Evolutionary conservation across 306 rosid species (phyloP).

Genomic region (Betula pendula): DNA sequence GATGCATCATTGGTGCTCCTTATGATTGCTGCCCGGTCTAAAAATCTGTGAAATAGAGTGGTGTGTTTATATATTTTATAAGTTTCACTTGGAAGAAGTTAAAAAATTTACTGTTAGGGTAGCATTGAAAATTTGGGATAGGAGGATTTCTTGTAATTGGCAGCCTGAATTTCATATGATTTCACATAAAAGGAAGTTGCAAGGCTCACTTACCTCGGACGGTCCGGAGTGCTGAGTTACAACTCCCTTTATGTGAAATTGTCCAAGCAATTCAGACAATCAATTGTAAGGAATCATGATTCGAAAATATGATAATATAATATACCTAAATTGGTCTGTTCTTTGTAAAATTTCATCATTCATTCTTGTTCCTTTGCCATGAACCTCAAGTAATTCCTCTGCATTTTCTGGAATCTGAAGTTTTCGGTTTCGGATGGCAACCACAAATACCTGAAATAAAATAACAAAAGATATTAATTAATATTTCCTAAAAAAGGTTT

Average conservation of each 20-base stretch:
- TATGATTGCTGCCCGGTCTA: slow-evolving; percentile 68
- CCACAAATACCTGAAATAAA: slow-evolving; percentile 57
- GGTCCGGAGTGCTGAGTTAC: too few relatives aligned
- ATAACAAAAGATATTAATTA: background rate
- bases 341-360: slow-evolving; percentile 52
- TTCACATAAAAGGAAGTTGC: background rate
- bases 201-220: too few relatives aligned
- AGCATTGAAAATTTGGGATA: background rate
- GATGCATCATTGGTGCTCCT: slow-evolving; percentile 19
- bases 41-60: slow-evolving; percentile 42
- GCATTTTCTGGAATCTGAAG: slow-evolving; percentile 52
- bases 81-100: background rate
- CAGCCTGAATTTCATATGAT: too few relatives aligned
- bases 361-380: slow-evolving; percentile 39
- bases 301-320: background rate
- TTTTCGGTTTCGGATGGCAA: slow-evolving; percentile 53
- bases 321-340: slow-evolving; percentile 79
- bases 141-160: too few relatives aligned
- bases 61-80: background rate
- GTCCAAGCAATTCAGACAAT: too few relatives aligned
- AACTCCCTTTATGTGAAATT: too few relatives aligned
- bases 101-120: background rate
- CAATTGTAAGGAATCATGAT: too few relatives aligned
- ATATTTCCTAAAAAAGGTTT: background rate
- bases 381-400: slow-evolving; percentile 57